Conservation (phyloP, 345 rosid genomes). For the Jatropha curcas region DNA sequence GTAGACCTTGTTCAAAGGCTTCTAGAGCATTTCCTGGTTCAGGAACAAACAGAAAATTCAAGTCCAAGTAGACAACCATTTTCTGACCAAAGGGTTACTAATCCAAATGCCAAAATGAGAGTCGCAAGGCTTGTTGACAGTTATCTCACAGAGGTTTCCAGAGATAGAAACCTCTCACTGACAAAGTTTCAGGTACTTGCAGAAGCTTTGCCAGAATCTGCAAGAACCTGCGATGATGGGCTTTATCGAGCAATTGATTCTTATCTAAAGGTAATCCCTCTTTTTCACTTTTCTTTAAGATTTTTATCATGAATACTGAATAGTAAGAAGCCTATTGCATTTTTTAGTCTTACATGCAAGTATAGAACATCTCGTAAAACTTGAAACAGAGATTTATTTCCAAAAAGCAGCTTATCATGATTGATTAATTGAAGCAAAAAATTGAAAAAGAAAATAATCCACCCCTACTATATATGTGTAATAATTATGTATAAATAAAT, state of each 20-base stretch:
- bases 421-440: neutral
- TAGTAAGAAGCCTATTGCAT: too few relatives aligned
- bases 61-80: constrained; percentile 68
- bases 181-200: constrained; percentile 94
- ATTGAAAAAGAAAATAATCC: neutral
- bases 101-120: constrained; percentile 80
- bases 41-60: constrained; percentile 79
- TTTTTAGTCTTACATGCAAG: neutral
- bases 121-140: constrained; percentile 99
- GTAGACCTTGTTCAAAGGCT: constrained; percentile 94
- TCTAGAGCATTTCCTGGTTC: constrained; percentile 89
- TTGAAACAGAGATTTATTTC: neutral
- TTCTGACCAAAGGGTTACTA: constrained; percentile 45
- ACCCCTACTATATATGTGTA: neutral
- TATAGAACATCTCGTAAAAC: neutral
- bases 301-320: neutral
- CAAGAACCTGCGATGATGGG: constrained; percentile 97
- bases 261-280: constrained; percentile 50
- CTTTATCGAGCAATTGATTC: constrained; percentile 95
- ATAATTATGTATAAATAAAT: neutral
- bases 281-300: neutral
- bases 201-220: constrained; percentile 94
- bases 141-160: constrained; percentile 94
- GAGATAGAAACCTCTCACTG: constrained; percentile 78
- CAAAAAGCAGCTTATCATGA: neutral